phyloP scores from a whole-genome alignment of 495 filamentous ascomycete genomes.

The Xylaria acuta region DNA sequence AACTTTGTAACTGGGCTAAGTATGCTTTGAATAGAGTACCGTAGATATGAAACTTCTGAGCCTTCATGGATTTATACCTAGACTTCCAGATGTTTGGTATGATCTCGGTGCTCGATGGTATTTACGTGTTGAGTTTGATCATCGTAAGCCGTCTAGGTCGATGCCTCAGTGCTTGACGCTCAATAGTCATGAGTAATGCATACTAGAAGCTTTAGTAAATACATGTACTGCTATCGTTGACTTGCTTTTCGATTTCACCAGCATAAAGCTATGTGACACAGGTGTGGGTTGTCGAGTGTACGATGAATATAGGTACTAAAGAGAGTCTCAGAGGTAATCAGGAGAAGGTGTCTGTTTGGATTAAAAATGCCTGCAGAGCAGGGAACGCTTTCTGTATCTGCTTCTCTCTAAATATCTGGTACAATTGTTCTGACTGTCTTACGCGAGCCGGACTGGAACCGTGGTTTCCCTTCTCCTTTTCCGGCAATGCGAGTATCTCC shows the following conservation, averaged over 20 bases:
- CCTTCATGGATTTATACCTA: neutral
- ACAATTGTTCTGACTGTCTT: neutral
- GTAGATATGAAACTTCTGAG: neutral
- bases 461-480: neutral
- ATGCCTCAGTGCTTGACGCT: neutral
- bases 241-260: neutral
- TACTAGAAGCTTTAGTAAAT: neutral
- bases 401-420: conserved; percentile 24
- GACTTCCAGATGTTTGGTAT: neutral
- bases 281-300: neutral
- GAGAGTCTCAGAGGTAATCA: neutral
- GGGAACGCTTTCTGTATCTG: conserved; percentile 24
- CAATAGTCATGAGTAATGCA: neutral
- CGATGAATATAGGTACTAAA: neutral
- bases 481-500: conserved; percentile 6
- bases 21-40: neutral
- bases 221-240: neutral
- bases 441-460: neutral
- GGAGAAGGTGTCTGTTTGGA: neutral
- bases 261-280: neutral
- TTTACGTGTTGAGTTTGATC: neutral
- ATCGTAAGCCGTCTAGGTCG: neutral
- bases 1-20: neutral
- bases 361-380: conserved; percentile 28
- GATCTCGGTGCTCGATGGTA: neutral